phyloP scores from a whole-genome alignment of 768 basidiomycete genomes.

The Suillus bovinus region DNA sequence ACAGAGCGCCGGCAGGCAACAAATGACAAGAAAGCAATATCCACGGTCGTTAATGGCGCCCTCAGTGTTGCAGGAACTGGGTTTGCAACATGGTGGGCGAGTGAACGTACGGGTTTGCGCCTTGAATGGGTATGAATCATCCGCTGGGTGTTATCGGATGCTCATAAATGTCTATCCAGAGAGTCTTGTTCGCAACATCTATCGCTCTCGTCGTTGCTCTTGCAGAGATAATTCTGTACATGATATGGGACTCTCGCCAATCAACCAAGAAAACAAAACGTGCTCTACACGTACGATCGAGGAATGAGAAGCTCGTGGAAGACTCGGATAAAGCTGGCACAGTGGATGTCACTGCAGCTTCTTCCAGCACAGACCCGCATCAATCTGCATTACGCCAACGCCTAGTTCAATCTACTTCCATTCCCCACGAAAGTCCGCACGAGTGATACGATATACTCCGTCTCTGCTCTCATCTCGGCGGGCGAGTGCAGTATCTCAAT shows the following conservation, averaged over 20 bases:
- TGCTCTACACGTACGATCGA: slow-evolving; percentile 5
- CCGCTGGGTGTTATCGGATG: slow-evolving; percentile 6
- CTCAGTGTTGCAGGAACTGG: slow-evolving; percentile 69
- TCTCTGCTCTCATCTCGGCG: background rate
- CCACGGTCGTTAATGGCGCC: slow-evolving; percentile 68
- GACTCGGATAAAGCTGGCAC: slow-evolving; percentile 11
- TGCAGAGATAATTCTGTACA: slow-evolving; percentile 67
- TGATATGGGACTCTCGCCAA: slow-evolving; percentile 68
- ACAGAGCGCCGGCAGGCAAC: slow-evolving; percentile 45
- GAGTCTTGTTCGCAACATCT: slow-evolving; percentile 61
- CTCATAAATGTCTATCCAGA: slow-evolving; percentile 34
- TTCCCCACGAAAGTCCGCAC: background rate
- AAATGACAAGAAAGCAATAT: slow-evolving; percentile 65
- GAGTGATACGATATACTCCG: background rate
- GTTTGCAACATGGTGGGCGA: slow-evolving; percentile 72
- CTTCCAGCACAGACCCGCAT: slow-evolving; percentile 23
- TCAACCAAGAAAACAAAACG: slow-evolving; percentile 18
- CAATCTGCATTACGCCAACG: slow-evolving; percentile 21
- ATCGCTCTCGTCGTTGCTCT: slow-evolving; percentile 66
- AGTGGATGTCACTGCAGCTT: slow-evolving; percentile 13
- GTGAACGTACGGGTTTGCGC: slow-evolving; percentile 60
- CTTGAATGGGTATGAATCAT: slow-evolving; percentile 65
- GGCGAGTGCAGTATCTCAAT: background rate
- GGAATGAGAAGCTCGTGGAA: slow-evolving; percentile 10
- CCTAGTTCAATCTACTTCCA: background rate